phyloP scores from a whole-genome alignment of 2,329 filamentous ascomycete species.

The Magnaporthiopsis rhizophila region DNA sequence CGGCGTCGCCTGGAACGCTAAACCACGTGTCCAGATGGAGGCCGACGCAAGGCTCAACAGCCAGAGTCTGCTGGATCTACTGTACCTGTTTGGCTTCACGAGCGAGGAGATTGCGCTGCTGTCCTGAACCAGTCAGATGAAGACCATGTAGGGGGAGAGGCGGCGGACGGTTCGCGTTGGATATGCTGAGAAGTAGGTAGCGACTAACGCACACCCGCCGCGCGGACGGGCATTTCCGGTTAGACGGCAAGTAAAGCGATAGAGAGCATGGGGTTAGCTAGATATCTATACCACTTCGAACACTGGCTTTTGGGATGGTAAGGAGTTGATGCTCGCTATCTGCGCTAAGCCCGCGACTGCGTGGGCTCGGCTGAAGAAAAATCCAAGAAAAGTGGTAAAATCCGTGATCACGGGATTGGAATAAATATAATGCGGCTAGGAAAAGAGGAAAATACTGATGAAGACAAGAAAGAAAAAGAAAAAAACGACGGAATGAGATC shows the following conservation, averaged over 20 bases:
- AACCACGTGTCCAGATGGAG: conserved; percentile 72
- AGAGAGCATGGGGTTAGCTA: not conserved
- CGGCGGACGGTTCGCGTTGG: too few relatives aligned
- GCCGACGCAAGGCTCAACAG: conserved; percentile 67
- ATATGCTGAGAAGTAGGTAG: not conserved
- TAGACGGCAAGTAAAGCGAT: not conserved
- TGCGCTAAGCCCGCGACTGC: too few relatives aligned
- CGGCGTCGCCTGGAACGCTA: conserved; percentile 78
- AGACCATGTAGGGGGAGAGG: too few relatives aligned
- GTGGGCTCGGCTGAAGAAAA: not conserved
- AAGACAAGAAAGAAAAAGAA: not conserved
- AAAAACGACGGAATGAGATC: not conserved
- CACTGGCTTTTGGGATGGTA: not conserved
- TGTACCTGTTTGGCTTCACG: conserved; percentile 67
- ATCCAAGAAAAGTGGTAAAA: not conserved
- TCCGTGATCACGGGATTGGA: not conserved
- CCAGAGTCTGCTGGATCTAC: conserved; percentile 59
- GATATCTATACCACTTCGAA: not conserved
- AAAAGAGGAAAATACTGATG: not conserved
- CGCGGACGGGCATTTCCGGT: not conserved
- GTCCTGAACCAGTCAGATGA: conserved; percentile 16
- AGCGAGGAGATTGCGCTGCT: conserved; percentile 52
- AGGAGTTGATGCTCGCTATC: not conserved
- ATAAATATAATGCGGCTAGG: not conserved
- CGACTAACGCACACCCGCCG: not conserved